These are phyloP conservation scores for Saturnispora besseyi DNA, from an alignment of 805 yeast genomes.

Conservation along the genomic window DNA sequence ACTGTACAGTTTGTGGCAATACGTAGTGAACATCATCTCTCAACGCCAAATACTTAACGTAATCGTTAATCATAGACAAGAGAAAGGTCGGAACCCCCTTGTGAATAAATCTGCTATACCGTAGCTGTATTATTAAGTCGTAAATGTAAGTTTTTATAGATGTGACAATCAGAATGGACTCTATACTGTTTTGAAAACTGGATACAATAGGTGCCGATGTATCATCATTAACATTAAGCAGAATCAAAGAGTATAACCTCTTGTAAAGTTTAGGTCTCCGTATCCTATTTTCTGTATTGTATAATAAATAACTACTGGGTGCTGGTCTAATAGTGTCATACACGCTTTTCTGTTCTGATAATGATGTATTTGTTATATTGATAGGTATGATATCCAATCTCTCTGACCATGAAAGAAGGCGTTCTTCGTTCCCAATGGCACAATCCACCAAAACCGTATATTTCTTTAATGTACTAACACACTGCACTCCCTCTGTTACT, in stretches of 20 bases:
- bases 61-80: slow-evolving; percentile 33
- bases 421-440: not conserved
- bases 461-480: not conserved
- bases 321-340: not conserved
- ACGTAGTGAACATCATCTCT: slow-evolving; percentile 34
- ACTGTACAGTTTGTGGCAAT: slow-evolving; percentile 44
- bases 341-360: slow-evolving; percentile 3
- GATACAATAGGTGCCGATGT: not conserved
- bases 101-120: slow-evolving; percentile 46
- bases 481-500: not conserved
- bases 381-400: not conserved
- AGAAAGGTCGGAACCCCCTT: slow-evolving; percentile 45
- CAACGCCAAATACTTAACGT: slow-evolving; percentile 34
- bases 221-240: not conserved
- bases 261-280: not conserved
- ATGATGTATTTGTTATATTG: not conserved
- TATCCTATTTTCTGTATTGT: not conserved
- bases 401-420: not conserved
- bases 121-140: slow-evolving; percentile 43
- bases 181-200: not conserved
- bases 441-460: not conserved
- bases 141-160: slow-evolving; percentile 40
- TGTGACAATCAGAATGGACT: slow-evolving; percentile 1
- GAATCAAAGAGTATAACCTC: not conserved
- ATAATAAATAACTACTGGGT: slow-evolving; percentile 1